Base-by-base conservation (phyloP, 2,329 filamentous ascomycete genomes). In the Fusarium oxysporum region DNA sequence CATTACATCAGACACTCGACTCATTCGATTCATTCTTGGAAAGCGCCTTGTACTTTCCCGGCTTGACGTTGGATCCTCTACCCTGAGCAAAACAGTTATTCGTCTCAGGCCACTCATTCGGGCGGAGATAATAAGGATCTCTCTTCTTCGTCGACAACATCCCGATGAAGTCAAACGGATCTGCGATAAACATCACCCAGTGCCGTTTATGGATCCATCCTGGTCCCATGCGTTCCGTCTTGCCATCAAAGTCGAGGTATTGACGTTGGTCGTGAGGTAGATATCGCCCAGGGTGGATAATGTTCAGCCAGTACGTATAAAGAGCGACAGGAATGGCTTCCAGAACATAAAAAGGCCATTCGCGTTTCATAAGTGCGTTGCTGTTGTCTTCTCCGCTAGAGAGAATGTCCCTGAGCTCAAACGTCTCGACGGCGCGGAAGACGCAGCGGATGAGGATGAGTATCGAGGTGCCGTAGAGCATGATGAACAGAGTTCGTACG, bases 281-380 rank as follows among this genome's bases (percentile, higher is more conserved):
- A 64, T 78, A 83, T 6, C 81, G 78, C 51, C 84, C 84, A 0
- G 85, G 85, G 65, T 86, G 82, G 28, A 80, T 78, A 1, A 82
- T 61, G 66, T 86, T 87, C 73, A 85, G 81, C 43, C 86, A 71
- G 12, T 78, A 77, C 0, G 83, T 82, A 70, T 87, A 86, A 12
- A 80, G 16, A 0, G 85, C 64, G 81, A 86, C 86, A 5, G 85
- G 79, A 0, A 78, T 72, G 0, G 80, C 82, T 76, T 87, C 85
- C 57, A 87, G 83, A 19, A 84, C 79, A 65, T 82, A 86, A 62
- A 87, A 86, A 40, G 81, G 86, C 79, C 82, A 84, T 72, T 87
- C 86, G 40, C 85, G 81, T 9, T 80, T 77, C 32, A 86, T 55
- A 1, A 85, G 74, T 0, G 83, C 68, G 6, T 55, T 70, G 3